phyloP scores from a whole-genome alignment of 257 asterid species.

The Solanum paucissectum region DNA sequence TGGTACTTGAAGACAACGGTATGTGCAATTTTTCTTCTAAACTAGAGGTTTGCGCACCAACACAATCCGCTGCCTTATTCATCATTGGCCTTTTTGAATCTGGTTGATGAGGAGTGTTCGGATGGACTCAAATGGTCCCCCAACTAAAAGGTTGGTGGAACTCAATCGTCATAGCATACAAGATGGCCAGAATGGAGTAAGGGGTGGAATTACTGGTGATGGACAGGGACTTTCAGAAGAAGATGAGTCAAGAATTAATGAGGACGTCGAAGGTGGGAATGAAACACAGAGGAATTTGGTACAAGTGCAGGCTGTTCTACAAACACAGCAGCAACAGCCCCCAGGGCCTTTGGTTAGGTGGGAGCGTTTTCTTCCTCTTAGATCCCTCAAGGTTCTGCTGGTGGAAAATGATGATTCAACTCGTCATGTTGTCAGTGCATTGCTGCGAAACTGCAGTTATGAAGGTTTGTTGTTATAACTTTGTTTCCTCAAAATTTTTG shows the following conservation, averaged over 20 bases:
- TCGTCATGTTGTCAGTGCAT: conserved; percentile 44
- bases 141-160: conserved; percentile 22
- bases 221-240: conserved; percentile 22
- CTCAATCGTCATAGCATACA: conserved; percentile 6
- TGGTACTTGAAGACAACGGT: conserved; percentile 12
- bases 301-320: conserved; percentile 16
- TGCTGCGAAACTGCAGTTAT: conserved; percentile 45
- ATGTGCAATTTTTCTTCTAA: conserved; percentile 23
- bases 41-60: conserved; percentile 22
- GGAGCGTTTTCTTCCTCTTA: conserved; percentile 48
- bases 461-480: conserved; percentile 20
- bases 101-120: conserved; percentile 42
- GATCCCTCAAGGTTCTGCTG: conserved; percentile 41
- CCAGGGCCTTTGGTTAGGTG: conserved; percentile 29
- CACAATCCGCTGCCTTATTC: conserved; percentile 25
- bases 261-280: conserved; percentile 14
- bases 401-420: conserved; percentile 51
- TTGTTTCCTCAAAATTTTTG: neutral
- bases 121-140: conserved; percentile 13
- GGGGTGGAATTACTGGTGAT: conserved; percentile 13
- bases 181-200: conserved; percentile 16
- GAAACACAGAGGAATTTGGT: conserved; percentile 4
- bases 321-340: conserved; percentile 18
- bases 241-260: conserved; percentile 25
- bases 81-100: conserved; percentile 31